phyloP scores from a whole-genome alignment of 2,329 filamentous ascomycete genomes.

The Microcera coccophila region DNA sequence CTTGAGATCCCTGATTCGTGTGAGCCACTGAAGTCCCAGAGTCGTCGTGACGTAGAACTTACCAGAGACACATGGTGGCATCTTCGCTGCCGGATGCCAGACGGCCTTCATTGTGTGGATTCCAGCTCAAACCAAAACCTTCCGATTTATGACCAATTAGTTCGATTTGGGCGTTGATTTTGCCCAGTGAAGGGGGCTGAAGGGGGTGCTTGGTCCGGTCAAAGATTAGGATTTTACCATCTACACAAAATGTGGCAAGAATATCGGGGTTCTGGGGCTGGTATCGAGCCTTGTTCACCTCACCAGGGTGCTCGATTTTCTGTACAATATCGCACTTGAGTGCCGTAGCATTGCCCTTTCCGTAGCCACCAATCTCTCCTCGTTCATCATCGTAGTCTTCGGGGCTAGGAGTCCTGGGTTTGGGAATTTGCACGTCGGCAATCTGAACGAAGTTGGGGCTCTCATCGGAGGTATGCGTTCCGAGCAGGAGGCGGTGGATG shows the following conservation, averaged over 20 bases:
- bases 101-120: slow-evolving; percentile 73
- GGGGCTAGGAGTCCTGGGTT: slow-evolving; percentile 67
- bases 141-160: slow-evolving; percentile 81
- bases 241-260: slow-evolving; percentile 86
- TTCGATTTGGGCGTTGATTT: slow-evolving; percentile 76
- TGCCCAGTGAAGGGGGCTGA: slow-evolving; percentile 59
- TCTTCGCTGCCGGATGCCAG: slow-evolving; percentile 91
- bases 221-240: slow-evolving; percentile 86
- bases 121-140: slow-evolving; percentile 93
- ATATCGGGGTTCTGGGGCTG: slow-evolving; percentile 97
- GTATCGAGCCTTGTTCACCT: slow-evolving; percentile 98
- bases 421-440: slow-evolving; percentile 88
- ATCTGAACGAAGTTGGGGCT: slow-evolving; percentile 91
- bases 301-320: slow-evolving; percentile 91
- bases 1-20: slow-evolving; percentile 65
- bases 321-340: slow-evolving; percentile 92
- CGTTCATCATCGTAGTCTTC: slow-evolving; percentile 87
- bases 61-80: slow-evolving; percentile 87
- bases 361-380: slow-evolving; percentile 92
- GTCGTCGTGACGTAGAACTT: slow-evolving; percentile 28
- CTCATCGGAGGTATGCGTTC: slow-evolving; percentile 87
- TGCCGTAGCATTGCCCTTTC: slow-evolving; percentile 63
- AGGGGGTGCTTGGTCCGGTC: slow-evolving; percentile 92
- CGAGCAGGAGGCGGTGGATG: slow-evolving; percentile 83
- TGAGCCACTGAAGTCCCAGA: slow-evolving; percentile 14